These are phyloP conservation scores for Cercospora janseana DNA, from an alignment of 2,329 filamentous ascomycete species.

Conservation along the genomic window DNA sequence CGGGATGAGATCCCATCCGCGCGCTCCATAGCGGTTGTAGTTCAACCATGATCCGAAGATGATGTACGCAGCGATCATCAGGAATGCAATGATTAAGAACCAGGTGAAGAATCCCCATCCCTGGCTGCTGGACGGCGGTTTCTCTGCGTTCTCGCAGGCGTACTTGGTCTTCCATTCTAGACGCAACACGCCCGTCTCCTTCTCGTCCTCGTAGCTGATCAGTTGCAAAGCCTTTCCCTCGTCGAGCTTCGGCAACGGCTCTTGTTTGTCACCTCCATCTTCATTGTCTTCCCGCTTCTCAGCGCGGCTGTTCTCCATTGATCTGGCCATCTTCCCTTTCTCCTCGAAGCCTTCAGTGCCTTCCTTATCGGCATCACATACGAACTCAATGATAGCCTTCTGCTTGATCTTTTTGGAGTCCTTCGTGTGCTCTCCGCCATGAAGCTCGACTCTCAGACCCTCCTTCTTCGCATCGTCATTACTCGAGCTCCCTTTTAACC, in stretches of 20 bases:
- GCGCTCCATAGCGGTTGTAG: conserved; percentile 92
- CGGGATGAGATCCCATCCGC: conserved; percentile 91
- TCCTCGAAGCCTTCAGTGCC: conserved; percentile 70
- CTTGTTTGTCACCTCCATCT: conserved; percentile 37
- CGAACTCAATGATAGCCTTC: conserved; percentile 77
- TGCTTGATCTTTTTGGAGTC: conserved; percentile 69
- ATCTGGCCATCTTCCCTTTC: conserved; percentile 53
- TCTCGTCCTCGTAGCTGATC: conserved; percentile 65
- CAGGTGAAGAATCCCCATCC: conserved; percentile 97
- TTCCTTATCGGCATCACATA: conserved; percentile 70
- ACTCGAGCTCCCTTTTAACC: conserved; percentile 64
- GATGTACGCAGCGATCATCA: conserved; percentile 81
- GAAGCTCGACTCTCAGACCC: conserved; percentile 68
- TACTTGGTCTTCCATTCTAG: conserved; percentile 85
- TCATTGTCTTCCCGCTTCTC: conserved; percentile 39
- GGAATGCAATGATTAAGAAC: conserved; percentile 87
- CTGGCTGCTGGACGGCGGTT: conserved; percentile 45
- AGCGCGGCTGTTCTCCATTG: conserved; percentile 54
- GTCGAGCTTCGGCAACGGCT: conserved; percentile 44
- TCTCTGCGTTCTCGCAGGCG: conserved; percentile 66
- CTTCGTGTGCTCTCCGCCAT: conserved; percentile 56
- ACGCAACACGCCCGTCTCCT: conserved; percentile 62
- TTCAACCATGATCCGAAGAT: conserved; percentile 99
- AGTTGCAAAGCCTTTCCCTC: conserved; percentile 68
- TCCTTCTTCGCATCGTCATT: conserved; percentile 65